Evolutionary conservation across 1,284 basidiomycete genomes (phyloP), one percentile per base, ranked within the genome.

Genomic region (Schizophyllum amplum): DNA sequence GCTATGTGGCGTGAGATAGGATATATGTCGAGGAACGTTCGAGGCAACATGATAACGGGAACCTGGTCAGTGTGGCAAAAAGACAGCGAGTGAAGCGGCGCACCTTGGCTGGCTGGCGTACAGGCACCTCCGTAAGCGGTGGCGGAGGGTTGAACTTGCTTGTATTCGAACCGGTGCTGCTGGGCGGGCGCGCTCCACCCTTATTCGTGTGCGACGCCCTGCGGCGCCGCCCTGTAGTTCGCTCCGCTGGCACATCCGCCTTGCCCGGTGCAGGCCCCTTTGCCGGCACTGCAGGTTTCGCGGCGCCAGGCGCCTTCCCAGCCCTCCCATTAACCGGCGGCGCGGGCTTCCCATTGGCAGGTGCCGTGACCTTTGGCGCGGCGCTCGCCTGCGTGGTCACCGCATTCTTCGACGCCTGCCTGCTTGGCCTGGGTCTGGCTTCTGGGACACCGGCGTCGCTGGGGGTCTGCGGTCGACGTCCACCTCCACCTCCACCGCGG

Each of bases 321-420:
- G 75, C 75, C 58, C 70, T 72, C 52, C 75, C 72, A 55, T 72
- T 73, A 59, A 72, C 71, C 22, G 72, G 57, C 24, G 75, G 63
- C 51, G 72, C 72, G 54, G 75, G 64, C 9, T 74, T 63, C 4
- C 71, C 66, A n/a, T n/a, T n/a, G 26, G 71, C 65, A 25, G 71
- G 65, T 22, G 68, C 64, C 46, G 72, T 59, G 22, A 63, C 55
- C 50, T 5, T 20, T 20, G 25, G 21, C 33, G 11, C 17, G 13
- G 33, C 33, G 11, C 33, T 17, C 17, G 33, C 33, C 7, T 9
- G 13, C 11, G 33, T 17, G 33, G 33, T 9, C 33, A 52, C 64
- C 61, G 60, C 20, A 47, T 9, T 17, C 11, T 17, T 42, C 33
- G 33, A 42, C 13, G 11, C 17, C 33, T 42, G 33, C 11, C 33